Conservation (phyloP, 169 alveolate genomes). For the Babesia gibsoni region DNA sequence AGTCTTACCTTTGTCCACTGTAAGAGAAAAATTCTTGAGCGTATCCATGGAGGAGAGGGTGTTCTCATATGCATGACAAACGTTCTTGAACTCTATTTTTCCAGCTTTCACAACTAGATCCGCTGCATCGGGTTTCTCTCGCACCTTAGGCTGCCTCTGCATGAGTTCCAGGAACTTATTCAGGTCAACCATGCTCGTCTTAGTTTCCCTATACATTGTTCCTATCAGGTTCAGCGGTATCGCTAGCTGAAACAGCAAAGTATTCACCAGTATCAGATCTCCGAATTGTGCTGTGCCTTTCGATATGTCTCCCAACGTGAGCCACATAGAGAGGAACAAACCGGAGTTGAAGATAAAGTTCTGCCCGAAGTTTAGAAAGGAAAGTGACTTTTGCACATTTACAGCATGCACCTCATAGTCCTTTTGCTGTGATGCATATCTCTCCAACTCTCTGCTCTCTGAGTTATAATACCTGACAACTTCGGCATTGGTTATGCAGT, state of each 20-base stretch:
- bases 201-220: constrained; percentile 76
- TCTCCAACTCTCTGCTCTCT: constrained; percentile 65
- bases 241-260: constrained; percentile 73
- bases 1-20: constrained; percentile 66
- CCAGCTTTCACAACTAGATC: constrained; percentile 48
- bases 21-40: constrained; percentile 53
- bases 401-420: constrained; percentile 73
- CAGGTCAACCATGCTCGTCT: constrained; percentile 72
- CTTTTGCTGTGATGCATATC: constrained; percentile 66
- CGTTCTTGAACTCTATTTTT: constrained; percentile 54
- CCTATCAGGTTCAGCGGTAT: constrained; percentile 79
- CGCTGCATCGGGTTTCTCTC: constrained; percentile 36
- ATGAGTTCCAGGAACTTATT: constrained; percentile 58
- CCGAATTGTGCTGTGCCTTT: constrained; percentile 67
- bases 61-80: constrained; percentile 40
- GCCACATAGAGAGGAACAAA: constrained; percentile 68
- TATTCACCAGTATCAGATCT: constrained; percentile 70
- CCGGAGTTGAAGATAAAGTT: constrained; percentile 72
- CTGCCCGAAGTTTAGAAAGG: constrained; percentile 76
- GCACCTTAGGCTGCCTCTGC: constrained; percentile 42
- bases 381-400: constrained; percentile 71
- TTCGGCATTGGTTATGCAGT: constrained; percentile 80
- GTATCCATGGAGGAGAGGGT: constrained; percentile 15
- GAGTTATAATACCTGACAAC: constrained; percentile 75
- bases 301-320: constrained; percentile 58